Conservation (phyloP, 192 early-diverging fungal species). For the Umbelopsis isabellina region DNA sequence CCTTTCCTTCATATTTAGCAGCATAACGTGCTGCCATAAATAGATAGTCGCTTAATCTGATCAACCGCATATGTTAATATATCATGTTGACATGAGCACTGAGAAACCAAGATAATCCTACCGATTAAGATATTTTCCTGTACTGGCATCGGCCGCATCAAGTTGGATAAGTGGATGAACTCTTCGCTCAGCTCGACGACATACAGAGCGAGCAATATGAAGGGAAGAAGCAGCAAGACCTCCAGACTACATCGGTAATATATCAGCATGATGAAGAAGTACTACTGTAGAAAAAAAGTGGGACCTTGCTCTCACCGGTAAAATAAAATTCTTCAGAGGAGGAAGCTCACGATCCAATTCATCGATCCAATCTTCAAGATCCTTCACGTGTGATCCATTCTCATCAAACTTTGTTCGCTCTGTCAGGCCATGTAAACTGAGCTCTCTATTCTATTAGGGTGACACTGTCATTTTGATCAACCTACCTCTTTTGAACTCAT, state of each 20-base stretch:
- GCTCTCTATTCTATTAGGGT: neutral
- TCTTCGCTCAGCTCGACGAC: conserved; percentile 85
- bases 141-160: conserved; percentile 57
- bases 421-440: conserved; percentile 12
- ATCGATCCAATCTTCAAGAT: conserved; percentile 89
- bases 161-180: conserved; percentile 71
- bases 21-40: conserved; percentile 87
- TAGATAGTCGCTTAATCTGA: conserved; percentile 84
- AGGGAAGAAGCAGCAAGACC: conserved; percentile 79
- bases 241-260: conserved; percentile 65
- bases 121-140: conserved; percentile 75
- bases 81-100: too few relatives aligned
- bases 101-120: conserved; percentile 23
- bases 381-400: conserved; percentile 59
- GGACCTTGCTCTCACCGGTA: conserved; percentile 59
- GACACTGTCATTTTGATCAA: neutral
- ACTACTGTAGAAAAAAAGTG: conserved; percentile 21
- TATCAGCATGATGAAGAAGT: neutral
- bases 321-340: conserved; percentile 80
- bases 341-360: conserved; percentile 69
- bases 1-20: conserved; percentile 68
- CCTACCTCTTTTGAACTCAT: conserved; percentile 55
- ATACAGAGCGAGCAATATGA: conserved; percentile 84
- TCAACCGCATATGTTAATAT: too few relatives aligned
- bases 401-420: conserved; percentile 78